Conservation (phyloP, 1,284 basidiomycete genomes). For the Ustilago lituana region DNA sequence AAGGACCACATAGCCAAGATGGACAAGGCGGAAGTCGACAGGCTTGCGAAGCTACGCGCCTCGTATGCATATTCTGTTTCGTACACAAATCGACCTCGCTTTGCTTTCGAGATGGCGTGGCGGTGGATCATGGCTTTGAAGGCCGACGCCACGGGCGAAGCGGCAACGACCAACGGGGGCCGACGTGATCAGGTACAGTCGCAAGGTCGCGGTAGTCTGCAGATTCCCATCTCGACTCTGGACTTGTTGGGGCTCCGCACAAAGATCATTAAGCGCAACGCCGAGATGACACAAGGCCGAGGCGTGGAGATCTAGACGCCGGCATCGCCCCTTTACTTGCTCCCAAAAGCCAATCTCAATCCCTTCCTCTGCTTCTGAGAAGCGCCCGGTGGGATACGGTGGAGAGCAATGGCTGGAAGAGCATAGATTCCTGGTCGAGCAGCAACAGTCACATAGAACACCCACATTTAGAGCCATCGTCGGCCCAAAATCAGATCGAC, state of each 20-base stretch:
- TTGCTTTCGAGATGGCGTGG: conserved; percentile 44
- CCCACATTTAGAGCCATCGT: too few species aligned
- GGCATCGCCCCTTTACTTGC: too few species aligned
- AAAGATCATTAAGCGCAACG: conserved; percentile 31
- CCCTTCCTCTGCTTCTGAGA: too few species aligned
- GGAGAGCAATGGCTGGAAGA: too few species aligned
- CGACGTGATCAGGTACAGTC: not conserved
- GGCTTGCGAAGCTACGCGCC: conserved; percentile 24
- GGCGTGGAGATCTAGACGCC: conserved; percentile 12
- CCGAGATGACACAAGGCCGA: conserved; percentile 14
- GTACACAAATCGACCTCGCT: conserved; percentile 17
- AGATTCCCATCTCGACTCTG: conserved; percentile 17
- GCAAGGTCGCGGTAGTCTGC: conserved; percentile 14
- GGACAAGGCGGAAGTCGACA: conserved; percentile 9
- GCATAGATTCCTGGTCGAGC: too few species aligned
- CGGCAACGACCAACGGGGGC: not conserved
- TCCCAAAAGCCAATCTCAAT: too few species aligned
- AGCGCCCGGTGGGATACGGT: too few species aligned
- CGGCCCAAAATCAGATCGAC: too few species aligned
- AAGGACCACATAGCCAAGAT: conserved; percentile 19
- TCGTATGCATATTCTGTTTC: conserved; percentile 38
- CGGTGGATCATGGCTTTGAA: conserved; percentile 32
- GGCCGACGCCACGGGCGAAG: conserved; percentile 12
- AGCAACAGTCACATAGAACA: too few species aligned
- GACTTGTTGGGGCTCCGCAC: conserved; percentile 22